Evolutionary conservation across 2,329 filamentous ascomycete species (phyloP).

Genomic region (Dissoconium aciculare): DNA sequence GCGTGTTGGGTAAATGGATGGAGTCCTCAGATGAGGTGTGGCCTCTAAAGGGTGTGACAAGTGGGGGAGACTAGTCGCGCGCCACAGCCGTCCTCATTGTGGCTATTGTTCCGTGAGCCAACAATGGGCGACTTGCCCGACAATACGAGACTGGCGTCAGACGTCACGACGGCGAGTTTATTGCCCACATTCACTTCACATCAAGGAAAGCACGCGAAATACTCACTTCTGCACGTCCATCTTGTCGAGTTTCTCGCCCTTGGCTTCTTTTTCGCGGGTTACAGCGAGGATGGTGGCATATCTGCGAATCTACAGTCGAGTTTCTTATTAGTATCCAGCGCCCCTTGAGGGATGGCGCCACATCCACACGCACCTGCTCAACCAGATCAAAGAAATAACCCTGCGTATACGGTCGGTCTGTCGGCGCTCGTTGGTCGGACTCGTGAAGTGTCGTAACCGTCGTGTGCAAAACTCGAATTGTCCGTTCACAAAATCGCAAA

Average conservation of each 20-base stretch:
- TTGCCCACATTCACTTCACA: too few species aligned
- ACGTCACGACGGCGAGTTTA: too few species aligned
- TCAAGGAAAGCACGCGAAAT: too few species aligned
- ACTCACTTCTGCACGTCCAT: conserved; percentile 38
- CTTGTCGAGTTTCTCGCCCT: conserved; percentile 37
- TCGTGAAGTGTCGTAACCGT: conserved; percentile 77
- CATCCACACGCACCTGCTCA: conserved; percentile 45
- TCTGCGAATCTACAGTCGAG: conserved; percentile 46
- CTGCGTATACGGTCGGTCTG: conserved; percentile 84
- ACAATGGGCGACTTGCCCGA: too few species aligned
- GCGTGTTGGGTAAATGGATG: conserved; percentile 11
- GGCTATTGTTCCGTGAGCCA: too few species aligned
- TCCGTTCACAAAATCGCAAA: conserved; percentile 77
- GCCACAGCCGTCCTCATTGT: neutral
- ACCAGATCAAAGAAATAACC: conserved; percentile 94
- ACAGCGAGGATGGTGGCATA: conserved; percentile 76
- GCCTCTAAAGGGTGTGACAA: neutral
- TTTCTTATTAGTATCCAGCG: conserved; percentile 14
- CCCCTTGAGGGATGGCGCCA: conserved; percentile 6
- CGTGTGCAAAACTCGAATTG: conserved; percentile 77
- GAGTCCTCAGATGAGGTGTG: neutral
- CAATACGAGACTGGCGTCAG: too few species aligned
- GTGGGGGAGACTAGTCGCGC: neutral
- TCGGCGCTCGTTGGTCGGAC: conserved; percentile 67
- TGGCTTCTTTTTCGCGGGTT: conserved; percentile 51